These are phyloP conservation scores for Paratinospora sagittata DNA, from an alignment of 164 flowering plant genomes.

Conservation along the genomic window DNA sequence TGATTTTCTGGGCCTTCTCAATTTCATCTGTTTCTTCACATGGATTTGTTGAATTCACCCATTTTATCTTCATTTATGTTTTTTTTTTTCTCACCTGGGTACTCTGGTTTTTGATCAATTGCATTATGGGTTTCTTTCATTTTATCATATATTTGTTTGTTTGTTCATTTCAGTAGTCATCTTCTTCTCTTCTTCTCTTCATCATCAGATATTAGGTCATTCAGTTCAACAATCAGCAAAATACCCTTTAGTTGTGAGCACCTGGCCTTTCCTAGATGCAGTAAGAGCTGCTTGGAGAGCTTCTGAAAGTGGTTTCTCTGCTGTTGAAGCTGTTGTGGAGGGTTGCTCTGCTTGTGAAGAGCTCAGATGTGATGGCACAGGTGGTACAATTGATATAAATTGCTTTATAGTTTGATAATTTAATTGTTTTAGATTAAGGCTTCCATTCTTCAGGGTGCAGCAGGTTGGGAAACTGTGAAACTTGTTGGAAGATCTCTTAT, in stretches of 20 bases:
- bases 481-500: too few relatives aligned
- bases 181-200: constrained; percentile 1
- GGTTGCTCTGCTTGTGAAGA: constrained; percentile 98
- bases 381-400: constrained; percentile 23
- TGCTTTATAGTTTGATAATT: neutral
- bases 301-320: constrained; percentile 52
- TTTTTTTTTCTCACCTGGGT: neutral
- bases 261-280: constrained; percentile 91
- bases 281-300: constrained; percentile 88
- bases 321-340: constrained; percentile 81
- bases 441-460: too few relatives aligned
- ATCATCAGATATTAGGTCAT: constrained; percentile 33
- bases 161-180: neutral
- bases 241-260: constrained; percentile 80
- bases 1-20: neutral
- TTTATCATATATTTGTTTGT: neutral
- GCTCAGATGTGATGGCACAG: constrained; percentile 94
- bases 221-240: constrained; percentile 22
- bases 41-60: constrained; percentile 3
- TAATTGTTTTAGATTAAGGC: neutral
- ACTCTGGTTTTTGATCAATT: neutral
- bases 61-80: neutral
- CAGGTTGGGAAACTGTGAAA: too few relatives aligned
- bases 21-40: neutral
- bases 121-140: constrained; percentile 6